Evolutionary conservation across 2,329 filamentous ascomycete genomes (phyloP).

Genomic region (Xylariaceae sp.): DNA sequence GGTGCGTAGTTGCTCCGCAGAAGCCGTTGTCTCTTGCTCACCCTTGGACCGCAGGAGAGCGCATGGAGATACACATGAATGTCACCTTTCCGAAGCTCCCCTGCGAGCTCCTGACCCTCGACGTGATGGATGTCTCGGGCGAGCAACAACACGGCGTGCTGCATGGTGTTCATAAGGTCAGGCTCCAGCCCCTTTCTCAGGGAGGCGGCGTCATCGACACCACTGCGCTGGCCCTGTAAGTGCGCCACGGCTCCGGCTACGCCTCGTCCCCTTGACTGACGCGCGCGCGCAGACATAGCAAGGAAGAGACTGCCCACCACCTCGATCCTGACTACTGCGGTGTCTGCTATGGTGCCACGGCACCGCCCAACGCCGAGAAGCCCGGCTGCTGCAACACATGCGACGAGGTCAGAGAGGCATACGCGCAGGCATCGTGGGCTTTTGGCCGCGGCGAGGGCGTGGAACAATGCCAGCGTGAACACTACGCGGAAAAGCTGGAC

Average conservation of each 20-base stretch:
- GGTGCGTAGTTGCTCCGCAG: constrained; percentile 42
- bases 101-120: constrained; percentile 90
- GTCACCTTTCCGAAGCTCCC: constrained; percentile 90
- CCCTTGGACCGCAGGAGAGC: constrained; percentile 53
- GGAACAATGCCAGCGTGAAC: constrained; percentile 91
- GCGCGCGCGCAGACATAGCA: constrained; percentile 46
- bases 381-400: constrained; percentile 94
- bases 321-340: constrained; percentile 91
- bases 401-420: constrained; percentile 92
- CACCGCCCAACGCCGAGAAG: constrained; percentile 66
- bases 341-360: constrained; percentile 76
- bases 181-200: constrained; percentile 63
- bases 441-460: constrained; percentile 89
- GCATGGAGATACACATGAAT: constrained; percentile 99
- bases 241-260: constrained; percentile 8
- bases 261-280: background rate
- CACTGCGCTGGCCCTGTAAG: constrained; percentile 60
- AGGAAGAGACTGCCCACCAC: constrained; percentile 64
- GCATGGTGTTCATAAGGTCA: constrained; percentile 87
- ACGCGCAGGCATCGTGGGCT: constrained; percentile 82
- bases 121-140: constrained; percentile 98
- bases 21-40: constrained; percentile 12
- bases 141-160: constrained; percentile 93
- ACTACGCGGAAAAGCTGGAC: constrained; percentile 84
- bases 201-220: constrained; percentile 70